Evolutionary conservation across 306 rosid genomes (phyloP), one percentile per base, ranked within the genome.

Genomic region (Cucurbita argyrosperma): DNA sequence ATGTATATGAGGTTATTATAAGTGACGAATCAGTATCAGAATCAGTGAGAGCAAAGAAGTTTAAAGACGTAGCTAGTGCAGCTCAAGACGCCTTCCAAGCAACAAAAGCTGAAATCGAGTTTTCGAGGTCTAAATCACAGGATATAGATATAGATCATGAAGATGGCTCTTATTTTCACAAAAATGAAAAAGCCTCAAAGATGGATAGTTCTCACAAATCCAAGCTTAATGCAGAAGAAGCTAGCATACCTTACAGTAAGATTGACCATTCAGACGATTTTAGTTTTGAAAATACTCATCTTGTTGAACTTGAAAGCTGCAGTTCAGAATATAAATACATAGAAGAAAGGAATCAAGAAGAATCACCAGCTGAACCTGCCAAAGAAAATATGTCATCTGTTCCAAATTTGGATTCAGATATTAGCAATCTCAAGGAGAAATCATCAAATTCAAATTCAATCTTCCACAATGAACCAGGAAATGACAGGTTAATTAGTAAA

Each of bases 41-140:
- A 75, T 84, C 88, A 4, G 76, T 77, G 18, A 85, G 76, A 74
- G 64, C 42, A 7, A 80, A 59, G 77, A 85, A 86, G 77, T 93
- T 87, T 75, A 90, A 76, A 82, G 92, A 84, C 16, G 98, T 84
- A 57, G 87, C 97, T 51, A 89, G 80, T 77, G 96, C 98, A 55
- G 94, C 98, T 66, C 92, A 87, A 71, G 98, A 96, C 77, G 97
- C 97, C 51, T 93, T 90, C 59, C 88, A 93, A 79, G 98, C 98
- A 53, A 96, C 96, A 69, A 85, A 82, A 79, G 93, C 92, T 66
- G 98, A 92, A 4, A 81, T 90, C 71, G 87, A 86, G 66, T 90
- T 93, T 75, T 89, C 93, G 30, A 79, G 92, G 75, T 76, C 86
- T 5, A 86, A 82, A 37, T 37, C 91, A 11, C 86, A 74, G 19